Conservation (phyloP, 495 filamentous ascomycete genomes). For the Lophium mytilinum region DNA sequence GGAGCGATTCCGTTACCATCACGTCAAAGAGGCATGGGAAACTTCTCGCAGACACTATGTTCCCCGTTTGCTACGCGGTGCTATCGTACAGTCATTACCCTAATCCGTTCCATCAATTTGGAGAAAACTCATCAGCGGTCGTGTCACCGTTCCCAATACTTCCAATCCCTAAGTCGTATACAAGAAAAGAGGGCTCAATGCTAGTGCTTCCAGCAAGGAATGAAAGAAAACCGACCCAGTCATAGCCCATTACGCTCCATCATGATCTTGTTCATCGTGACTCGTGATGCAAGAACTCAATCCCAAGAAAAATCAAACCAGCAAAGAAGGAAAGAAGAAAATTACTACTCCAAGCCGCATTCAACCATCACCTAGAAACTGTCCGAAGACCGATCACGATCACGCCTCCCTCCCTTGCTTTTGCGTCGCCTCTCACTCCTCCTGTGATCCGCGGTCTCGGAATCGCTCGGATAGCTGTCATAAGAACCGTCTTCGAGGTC, state of each 20-base stretch:
- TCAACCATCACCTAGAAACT: neutral
- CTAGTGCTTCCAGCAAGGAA: neutral
- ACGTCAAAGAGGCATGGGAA: no score
- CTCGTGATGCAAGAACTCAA: neutral
- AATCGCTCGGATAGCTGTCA: neutral
- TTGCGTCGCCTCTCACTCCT: neutral
- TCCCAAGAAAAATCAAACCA: neutral
- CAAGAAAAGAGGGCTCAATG: neutral
- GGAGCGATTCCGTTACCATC: no score
- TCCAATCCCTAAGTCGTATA: neutral
- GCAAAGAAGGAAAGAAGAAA: neutral
- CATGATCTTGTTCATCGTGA: neutral
- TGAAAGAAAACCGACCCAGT: neutral
- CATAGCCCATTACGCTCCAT: neutral
- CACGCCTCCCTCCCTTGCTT: neutral
- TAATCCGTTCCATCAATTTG: no score
- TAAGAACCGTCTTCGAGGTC: neutral
- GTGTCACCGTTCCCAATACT: neutral
- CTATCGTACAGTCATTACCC: no score
- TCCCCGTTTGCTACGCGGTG: no score
- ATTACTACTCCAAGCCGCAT: no score
- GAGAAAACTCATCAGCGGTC: no score
- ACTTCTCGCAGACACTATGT: no score
- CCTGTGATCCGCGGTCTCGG: neutral
- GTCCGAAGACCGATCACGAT: neutral